Percentiles rank a stretch among this genome's conserved stretches.
Evolutionary conservation across 805 yeast species (phyloP).

Genomic region (Cyberlindnera euphorbiae): DNA sequence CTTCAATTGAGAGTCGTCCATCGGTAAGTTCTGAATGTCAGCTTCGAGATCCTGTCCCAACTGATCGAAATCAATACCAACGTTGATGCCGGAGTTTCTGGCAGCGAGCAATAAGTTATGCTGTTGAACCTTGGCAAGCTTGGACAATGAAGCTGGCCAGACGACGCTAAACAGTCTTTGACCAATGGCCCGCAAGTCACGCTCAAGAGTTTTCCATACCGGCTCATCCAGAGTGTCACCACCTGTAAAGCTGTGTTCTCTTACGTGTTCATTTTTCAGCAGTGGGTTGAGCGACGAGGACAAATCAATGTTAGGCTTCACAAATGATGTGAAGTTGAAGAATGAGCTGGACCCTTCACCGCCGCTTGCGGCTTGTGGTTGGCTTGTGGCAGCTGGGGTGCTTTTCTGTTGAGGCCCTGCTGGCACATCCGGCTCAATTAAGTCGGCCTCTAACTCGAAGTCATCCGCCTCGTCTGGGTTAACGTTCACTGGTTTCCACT

Average conservation of each 20-base stretch:
- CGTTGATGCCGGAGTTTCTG: constrained; percentile 27
- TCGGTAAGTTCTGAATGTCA: constrained; percentile 21
- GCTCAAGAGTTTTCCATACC: constrained; percentile 46
- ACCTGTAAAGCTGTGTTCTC: constrained; percentile 38
- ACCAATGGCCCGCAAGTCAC: constrained; percentile 43
- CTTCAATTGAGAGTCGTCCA: constrained; percentile 23
- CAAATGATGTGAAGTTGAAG: constrained; percentile 27
- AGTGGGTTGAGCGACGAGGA: constrained; percentile 29
- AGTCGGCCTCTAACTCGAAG: constrained; percentile 26
- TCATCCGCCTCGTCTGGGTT: constrained; percentile 26
- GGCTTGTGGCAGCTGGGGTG: constrained; percentile 3
- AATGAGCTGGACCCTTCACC: constrained; percentile 13
- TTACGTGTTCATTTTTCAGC: constrained; percentile 25
- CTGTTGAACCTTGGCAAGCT: constrained; percentile 28
- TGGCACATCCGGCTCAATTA: constrained; percentile 24
- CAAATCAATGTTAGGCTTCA: constrained; percentile 29
- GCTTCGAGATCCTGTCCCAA: constrained; percentile 26
- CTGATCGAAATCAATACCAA: constrained; percentile 27
- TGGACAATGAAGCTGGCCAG: constrained; percentile 34
- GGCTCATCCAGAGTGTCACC: constrained; percentile 75
- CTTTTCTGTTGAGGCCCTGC: constrained; percentile 1
- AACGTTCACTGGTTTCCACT: constrained; percentile 27
- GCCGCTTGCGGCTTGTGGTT: neutral
- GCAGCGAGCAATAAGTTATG: constrained; percentile 26
- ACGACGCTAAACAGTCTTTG: constrained; percentile 37